Conservation (phyloP, 2,329 filamentous ascomycete species). For the Knufia fluminis region DNA sequence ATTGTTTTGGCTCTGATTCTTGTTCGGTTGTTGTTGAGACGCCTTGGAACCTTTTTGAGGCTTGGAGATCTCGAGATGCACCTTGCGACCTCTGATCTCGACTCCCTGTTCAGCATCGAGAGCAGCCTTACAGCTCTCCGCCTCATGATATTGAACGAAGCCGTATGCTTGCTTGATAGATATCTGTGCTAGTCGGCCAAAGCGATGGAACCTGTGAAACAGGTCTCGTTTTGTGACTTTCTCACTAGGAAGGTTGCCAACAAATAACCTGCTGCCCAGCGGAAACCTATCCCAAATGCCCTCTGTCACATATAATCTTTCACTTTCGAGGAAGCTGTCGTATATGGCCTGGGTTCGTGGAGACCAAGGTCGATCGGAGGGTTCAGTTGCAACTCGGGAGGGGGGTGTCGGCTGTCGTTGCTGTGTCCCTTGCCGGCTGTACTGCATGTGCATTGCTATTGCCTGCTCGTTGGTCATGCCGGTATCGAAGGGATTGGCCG, state of each 20-base stretch:
- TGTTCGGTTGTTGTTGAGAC: slow-evolving; percentile 28
- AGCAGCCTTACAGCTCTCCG: slow-evolving; percentile 63
- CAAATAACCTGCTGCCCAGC: slow-evolving; percentile 39
- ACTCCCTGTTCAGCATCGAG: slow-evolving; percentile 70
- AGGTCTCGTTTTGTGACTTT: slow-evolving; percentile 89
- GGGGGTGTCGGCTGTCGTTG: slow-evolving; percentile 14
- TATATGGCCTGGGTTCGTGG: slow-evolving; percentile 42
- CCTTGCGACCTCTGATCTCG: slow-evolving; percentile 78
- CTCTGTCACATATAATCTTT: slow-evolving; percentile 43
- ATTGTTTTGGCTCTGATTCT: slow-evolving; percentile 43
- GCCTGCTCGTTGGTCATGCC: slow-evolving; percentile 26
- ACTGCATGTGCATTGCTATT: slow-evolving; percentile 31
- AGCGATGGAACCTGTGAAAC: slow-evolving; percentile 79
- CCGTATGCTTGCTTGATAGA: slow-evolving; percentile 95
- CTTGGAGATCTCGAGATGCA: slow-evolving; percentile 90
- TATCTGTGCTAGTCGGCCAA: slow-evolving; percentile 83
- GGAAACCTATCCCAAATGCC: slow-evolving; percentile 45
- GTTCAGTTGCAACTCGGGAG: slow-evolving; percentile 19
- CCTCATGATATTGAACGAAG: slow-evolving; percentile 85
- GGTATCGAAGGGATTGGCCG: slow-evolving; percentile 1
- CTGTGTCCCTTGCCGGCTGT: slow-evolving; percentile 29
- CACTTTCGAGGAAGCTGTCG: slow-evolving; percentile 42
- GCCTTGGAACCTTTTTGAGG: slow-evolving; percentile 70
- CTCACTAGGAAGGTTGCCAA: slow-evolving; percentile 76
- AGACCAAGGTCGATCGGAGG: slow-evolving; percentile 38